phyloP scores from a whole-genome alignment of 495 filamentous ascomycete species.

The Neurospora sp. region DNA sequence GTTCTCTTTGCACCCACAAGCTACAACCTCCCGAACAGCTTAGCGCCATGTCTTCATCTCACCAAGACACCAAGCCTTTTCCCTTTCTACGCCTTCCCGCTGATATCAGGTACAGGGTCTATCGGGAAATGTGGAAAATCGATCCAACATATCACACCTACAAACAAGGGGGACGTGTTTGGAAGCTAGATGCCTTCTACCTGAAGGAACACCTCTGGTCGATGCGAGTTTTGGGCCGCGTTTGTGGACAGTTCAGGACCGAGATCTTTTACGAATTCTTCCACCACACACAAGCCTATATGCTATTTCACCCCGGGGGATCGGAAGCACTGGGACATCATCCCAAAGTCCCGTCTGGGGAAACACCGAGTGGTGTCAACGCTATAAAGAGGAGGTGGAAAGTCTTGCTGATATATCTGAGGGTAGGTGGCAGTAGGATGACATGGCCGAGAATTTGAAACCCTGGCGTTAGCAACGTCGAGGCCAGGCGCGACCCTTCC shows the following conservation, averaged over 20 bases:
- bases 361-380: not conserved
- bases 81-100: not conserved
- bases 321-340: too few species aligned
- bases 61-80: not conserved
- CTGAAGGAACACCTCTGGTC: too few species aligned
- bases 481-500: not conserved
- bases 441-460: not conserved
- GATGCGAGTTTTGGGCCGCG: too few species aligned
- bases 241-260: too few species aligned
- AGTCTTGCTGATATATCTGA: not conserved
- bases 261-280: too few species aligned
- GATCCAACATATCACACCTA: not conserved
- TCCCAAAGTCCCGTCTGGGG: not conserved
- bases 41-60: not conserved
- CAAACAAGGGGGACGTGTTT: not conserved
- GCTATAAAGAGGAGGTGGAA: not conserved
- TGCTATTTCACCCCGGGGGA: too few species aligned
- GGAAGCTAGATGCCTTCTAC: too few species aligned
- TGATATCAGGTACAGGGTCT: not conserved
- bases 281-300: too few species aligned
- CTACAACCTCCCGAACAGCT: not conserved
- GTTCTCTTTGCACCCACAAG: not conserved
- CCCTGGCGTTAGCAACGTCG: not conserved
- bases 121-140: not conserved
- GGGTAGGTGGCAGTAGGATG: not conserved